Percentiles rank a stretch among this genome's conserved stretches.
Conservation (phyloP, 441 rosid genomes). For the Metrosideros polymorpha region DNA sequence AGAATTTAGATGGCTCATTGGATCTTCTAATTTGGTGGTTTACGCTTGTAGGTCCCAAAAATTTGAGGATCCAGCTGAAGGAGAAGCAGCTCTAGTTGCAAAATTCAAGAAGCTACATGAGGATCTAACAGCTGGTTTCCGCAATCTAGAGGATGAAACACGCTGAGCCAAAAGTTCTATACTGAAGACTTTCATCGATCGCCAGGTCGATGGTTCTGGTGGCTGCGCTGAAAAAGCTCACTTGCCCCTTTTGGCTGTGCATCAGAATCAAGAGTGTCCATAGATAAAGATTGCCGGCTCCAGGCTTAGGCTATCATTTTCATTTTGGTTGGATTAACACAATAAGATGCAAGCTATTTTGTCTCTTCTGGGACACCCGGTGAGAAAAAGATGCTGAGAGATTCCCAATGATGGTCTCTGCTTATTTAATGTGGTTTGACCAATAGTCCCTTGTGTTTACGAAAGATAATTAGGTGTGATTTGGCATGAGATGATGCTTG, state of each 20-base stretch:
- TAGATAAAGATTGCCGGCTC: neutral
- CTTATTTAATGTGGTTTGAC: neutral
- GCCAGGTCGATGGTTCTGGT: neutral
- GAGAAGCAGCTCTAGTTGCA: conserved; percentile 77
- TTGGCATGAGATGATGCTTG: neutral
- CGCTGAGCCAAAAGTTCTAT: conserved; percentile 37
- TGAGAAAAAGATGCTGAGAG: neutral
- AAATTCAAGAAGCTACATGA: conserved; percentile 82
- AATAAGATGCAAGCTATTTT: neutral
- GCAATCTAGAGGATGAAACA: conserved; percentile 87
- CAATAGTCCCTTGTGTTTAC: neutral
- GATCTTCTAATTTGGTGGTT: neutral
- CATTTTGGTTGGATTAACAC: neutral
- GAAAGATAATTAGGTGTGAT: neutral
- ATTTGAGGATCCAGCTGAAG: conserved; percentile 99
- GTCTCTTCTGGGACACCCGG: neutral
- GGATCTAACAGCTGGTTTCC: conserved; percentile 96
- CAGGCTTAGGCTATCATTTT: neutral
- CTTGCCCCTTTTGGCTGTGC: neutral
- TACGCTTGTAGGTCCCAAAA: conserved; percentile 78
- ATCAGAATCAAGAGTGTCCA: neutral
- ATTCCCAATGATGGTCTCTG: neutral
- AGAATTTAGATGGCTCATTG: neutral
- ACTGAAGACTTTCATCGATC: neutral
- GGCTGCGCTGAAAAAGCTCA: neutral